Evolutionary conservation across 495 filamentous ascomycete genomes (phyloP), one percentile per base, ranked within the genome.

Genomic region (Friedmanniomyces endolithicus): DNA sequence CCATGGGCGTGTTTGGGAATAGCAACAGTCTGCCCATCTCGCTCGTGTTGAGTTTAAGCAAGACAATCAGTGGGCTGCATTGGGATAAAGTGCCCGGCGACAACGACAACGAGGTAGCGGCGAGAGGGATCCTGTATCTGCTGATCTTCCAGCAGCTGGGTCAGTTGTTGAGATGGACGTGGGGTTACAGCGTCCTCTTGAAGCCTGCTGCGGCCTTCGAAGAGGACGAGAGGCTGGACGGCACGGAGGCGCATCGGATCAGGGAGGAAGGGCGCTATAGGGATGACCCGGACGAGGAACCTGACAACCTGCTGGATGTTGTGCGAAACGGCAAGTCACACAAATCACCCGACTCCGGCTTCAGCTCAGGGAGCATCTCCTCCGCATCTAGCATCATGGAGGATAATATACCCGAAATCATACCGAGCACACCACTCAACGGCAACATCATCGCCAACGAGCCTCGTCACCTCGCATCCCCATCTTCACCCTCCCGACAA

Each of bases 11-110:
- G 35, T 98, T 98, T 66, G 92, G 90, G 55, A 98, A 98, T 67
- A 96, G 90, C 33, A 98, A 97, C 70, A 97, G 92, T 16, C 82
- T 98, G 17, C 92, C 92, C 1, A 96, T 98, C 51, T 98, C 92
- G 0, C 80, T 98, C 44, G 88, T 98, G 61, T 79, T 96, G 54
- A 95, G 90, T 16, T 76, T 98, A 12, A 92, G 92, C 11, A 82
- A 94, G 63, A 98, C 92, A 11, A 73, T 98, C 49, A 79, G 81
- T 62, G 92, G 92, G 2, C 76, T 98, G 24, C 90, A 96, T 65
- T 98, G 92, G 92, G 82, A 90, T 68, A 85, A 79, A 48, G 80
- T 97, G 24, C 82, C 83, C 0, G 85, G 87, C 50, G 92, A 98
- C 58, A 97, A 94, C 61, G 90, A 96, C 61, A 85, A 90, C 53